Evolutionary conservation across 768 basidiomycete genomes (phyloP).

Genomic region (Leccinum rimulosum): DNA sequence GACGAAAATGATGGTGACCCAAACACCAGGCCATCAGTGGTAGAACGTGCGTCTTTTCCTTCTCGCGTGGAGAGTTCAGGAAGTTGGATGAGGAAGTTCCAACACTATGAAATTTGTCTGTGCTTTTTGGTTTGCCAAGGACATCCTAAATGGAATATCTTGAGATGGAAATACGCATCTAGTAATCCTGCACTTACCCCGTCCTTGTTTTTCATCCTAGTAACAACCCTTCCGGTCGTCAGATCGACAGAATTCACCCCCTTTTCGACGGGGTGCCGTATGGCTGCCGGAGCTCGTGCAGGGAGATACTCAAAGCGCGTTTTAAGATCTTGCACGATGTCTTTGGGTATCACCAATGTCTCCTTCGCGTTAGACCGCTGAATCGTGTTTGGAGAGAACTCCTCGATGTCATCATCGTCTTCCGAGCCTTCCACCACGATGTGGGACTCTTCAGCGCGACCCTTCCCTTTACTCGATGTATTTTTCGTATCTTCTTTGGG

Average conservation of each 20-base stretch:
- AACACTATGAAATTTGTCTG: constrained; percentile 14
- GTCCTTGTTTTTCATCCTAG: constrained; percentile 26
- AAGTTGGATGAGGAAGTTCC: constrained; percentile 31
- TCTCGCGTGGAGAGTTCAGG: constrained; percentile 14
- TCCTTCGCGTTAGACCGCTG: not conserved
- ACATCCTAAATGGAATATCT: constrained; percentile 5
- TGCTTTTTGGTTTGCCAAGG: not conserved
- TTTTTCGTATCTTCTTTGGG: constrained; percentile 10
- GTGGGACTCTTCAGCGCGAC: constrained; percentile 14
- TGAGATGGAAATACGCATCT: constrained; percentile 5
- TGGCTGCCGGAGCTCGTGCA: too few species aligned
- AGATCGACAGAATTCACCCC: constrained; percentile 8
- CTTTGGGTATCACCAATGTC: constrained; percentile 16
- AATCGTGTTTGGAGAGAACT: constrained; percentile 11
- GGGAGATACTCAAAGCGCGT: constrained; percentile 15
- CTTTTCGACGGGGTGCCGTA: not conserved
- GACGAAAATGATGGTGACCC: constrained; percentile 19
- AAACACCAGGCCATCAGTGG: constrained; percentile 31
- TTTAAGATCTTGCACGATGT: constrained; percentile 14
- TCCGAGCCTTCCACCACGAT: constrained; percentile 23
- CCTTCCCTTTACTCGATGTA: constrained; percentile 23
- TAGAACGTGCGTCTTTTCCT: constrained; percentile 3
- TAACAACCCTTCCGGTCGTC: not conserved
- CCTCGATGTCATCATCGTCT: constrained; percentile 22
- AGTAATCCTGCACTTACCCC: constrained; percentile 18